These are phyloP conservation scores for Rhododendron mucronatum DNA, from an alignment of 148 eudicot genomes.

Conservation along the genomic window DNA sequence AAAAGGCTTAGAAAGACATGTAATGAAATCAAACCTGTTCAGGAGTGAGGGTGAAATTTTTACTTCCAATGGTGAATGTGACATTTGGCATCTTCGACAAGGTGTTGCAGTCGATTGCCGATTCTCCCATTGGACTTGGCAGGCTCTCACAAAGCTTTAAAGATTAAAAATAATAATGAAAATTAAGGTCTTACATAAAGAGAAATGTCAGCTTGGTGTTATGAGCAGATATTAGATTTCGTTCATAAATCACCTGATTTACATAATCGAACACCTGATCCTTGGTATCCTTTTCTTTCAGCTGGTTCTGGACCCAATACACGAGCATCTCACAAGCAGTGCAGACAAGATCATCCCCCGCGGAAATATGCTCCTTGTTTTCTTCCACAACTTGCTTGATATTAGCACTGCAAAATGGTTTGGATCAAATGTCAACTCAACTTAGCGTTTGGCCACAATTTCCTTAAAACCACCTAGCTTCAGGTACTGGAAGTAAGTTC, in stretches of 20 bases:
- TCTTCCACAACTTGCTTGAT: constrained; percentile 67
- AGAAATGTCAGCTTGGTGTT: neutral
- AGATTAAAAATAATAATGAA: neutral
- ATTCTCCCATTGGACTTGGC: constrained; percentile 82
- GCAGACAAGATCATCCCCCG: constrained; percentile 38
- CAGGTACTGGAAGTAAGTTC: neutral
- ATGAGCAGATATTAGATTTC: neutral
- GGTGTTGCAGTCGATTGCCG: constrained; percentile 54
- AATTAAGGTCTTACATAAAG: neutral
- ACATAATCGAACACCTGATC: constrained; percentile 65
- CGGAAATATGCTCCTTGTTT: constrained; percentile 16
- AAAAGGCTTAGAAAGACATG: neutral
- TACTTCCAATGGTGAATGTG: constrained; percentile 63
- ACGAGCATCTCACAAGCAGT: constrained; percentile 76
- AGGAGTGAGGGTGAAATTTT: constrained; percentile 61
- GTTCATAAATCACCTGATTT: constrained; percentile 42
- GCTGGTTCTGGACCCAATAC: constrained; percentile 67
- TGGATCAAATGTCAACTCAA: neutral
- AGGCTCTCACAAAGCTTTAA: constrained; percentile 72
- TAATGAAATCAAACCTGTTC: constrained; percentile 51
- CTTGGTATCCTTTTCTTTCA: constrained; percentile 48
- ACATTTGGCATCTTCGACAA: constrained; percentile 61
- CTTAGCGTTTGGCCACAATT: neutral
- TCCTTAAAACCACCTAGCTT: neutral
- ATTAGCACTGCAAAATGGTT: constrained; percentile 38